Evolutionary conservation across 1,284 basidiomycete genomes (phyloP).

Genomic region (Apiotrichum sp.): DNA sequence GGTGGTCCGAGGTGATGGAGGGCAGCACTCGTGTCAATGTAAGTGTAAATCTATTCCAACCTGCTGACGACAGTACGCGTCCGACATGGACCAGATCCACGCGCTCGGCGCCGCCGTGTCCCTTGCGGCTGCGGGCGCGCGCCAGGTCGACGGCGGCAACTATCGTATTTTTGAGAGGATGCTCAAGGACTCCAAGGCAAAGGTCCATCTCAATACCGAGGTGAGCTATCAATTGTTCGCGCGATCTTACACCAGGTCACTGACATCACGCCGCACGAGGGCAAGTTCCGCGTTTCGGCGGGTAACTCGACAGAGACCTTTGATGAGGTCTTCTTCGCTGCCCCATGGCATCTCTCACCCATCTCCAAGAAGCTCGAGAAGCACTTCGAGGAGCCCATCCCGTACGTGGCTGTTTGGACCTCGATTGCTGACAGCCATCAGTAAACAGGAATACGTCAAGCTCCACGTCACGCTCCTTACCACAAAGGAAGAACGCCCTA

Average conservation of each 20-base stretch:
- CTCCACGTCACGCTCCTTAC: slow-evolving; percentile 85
- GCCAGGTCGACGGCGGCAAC: slow-evolving; percentile 71
- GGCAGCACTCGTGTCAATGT: slow-evolving; percentile 81
- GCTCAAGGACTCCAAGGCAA: slow-evolving; percentile 62
- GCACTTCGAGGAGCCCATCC: slow-evolving; percentile 13
- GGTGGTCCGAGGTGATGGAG: slow-evolving; percentile 72
- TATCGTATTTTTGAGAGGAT: slow-evolving; percentile 79
- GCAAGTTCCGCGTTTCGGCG: slow-evolving; percentile 2
- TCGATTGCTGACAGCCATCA: slow-evolving; percentile 11
- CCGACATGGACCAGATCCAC: slow-evolving; percentile 71
- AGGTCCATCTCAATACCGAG: slow-evolving; percentile 60
- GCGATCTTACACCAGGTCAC: not conserved
- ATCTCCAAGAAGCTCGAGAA: slow-evolving; percentile 13
- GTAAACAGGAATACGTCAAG: slow-evolving; percentile 63
- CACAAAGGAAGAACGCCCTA: slow-evolving; percentile 61
- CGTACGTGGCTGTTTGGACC: slow-evolving; percentile 2
- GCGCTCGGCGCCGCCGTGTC: slow-evolving; percentile 69
- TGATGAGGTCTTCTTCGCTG: slow-evolving; percentile 44
- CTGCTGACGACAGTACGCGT: slow-evolving; percentile 33
- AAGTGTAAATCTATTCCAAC: slow-evolving; percentile 17
- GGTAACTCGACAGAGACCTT: slow-evolving; percentile 21
- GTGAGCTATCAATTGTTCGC: slow-evolving; percentile 44
- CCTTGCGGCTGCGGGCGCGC: slow-evolving; percentile 66
- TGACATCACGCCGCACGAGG: not conserved
- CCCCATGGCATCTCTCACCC: slow-evolving; percentile 34